Percentiles rank a stretch among this genome's conserved stretches.
These are phyloP conservation scores for Litsea cubeba DNA, from an alignment of 164 flowering plant species.

Conservation along the genomic window DNA sequence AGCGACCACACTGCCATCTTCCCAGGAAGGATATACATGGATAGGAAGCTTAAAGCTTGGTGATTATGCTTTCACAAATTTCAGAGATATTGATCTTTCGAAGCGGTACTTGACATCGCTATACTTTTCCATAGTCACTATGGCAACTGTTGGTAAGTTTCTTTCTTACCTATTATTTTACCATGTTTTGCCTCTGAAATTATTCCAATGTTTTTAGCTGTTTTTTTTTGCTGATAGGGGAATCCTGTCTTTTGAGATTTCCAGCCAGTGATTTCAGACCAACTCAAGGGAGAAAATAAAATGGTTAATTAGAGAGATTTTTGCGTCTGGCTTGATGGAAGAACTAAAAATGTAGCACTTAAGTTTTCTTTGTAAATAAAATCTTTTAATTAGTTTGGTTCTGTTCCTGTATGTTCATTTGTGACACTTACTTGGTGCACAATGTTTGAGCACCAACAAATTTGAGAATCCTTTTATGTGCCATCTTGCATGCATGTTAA, in stretches of 20 bases:
- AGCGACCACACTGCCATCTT: constrained; percentile 63
- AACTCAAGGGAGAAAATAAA: not conserved
- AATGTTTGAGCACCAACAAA: too few species aligned
- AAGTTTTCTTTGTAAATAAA: too few species aligned
- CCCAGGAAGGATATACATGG: constrained; percentile 78
- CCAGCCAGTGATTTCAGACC: not conserved
- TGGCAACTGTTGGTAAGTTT: constrained; percentile 79
- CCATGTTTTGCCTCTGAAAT: not conserved
- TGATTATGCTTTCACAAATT: constrained; percentile 54
- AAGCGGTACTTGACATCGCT: constrained; percentile 61
- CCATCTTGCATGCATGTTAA: too few species aligned
- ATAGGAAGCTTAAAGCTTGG: constrained; percentile 74
- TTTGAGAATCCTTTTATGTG: too few species aligned
- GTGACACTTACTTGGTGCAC: too few species aligned
- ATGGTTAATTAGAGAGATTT: too few species aligned
- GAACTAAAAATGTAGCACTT: too few species aligned
- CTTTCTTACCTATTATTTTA: constrained; percentile 6
- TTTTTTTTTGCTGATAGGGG: not conserved
- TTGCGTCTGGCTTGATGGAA: too few species aligned
- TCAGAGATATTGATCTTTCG: constrained; percentile 66
- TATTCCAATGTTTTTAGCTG: not conserved
- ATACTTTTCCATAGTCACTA: constrained; percentile 76
- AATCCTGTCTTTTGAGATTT: not conserved
- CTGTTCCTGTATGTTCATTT: too few species aligned
- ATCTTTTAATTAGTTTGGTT: too few species aligned